phyloP scores from a whole-genome alignment of 2,329 filamentous ascomycete genomes.

The Hypocrella siamensis region DNA sequence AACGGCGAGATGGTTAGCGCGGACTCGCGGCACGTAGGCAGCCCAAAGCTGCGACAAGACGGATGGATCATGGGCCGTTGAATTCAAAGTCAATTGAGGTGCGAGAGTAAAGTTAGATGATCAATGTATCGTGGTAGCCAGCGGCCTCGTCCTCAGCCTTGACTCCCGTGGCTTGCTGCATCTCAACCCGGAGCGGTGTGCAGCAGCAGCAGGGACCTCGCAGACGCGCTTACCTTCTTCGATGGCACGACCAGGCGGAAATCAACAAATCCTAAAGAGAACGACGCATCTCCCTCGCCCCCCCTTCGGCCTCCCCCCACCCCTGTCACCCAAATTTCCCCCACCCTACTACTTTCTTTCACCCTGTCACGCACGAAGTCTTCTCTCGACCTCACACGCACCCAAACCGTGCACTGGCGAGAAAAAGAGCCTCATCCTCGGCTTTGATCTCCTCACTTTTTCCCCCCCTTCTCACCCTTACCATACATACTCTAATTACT shows the following conservation, averaged over 20 bases:
- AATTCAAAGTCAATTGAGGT: too few relatives aligned
- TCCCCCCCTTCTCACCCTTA: conserved; percentile 7
- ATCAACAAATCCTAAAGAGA: conserved; percentile 23
- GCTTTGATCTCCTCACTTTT: conserved; percentile 9
- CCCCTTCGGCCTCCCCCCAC: neutral
- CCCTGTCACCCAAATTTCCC: conserved; percentile 28
- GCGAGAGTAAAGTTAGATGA: too few relatives aligned
- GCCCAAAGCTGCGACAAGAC: too few relatives aligned
- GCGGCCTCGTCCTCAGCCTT: too few relatives aligned
- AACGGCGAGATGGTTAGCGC: too few relatives aligned
- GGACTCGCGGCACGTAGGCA: too few relatives aligned
- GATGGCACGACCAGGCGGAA: conserved; percentile 16
- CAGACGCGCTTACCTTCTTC: conserved; percentile 18
- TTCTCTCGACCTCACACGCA: conserved; percentile 10
- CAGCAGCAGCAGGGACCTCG: conserved; percentile 3
- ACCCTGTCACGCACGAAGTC: conserved; percentile 9
- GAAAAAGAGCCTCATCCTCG: conserved; percentile 4
- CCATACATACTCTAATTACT: conserved; percentile 8
- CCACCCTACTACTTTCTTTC: conserved; percentile 28
- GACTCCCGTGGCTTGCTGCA: too few relatives aligned
- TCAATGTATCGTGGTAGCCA: too few relatives aligned
- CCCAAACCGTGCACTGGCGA: conserved; percentile 6
- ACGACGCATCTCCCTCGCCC: conserved; percentile 6
- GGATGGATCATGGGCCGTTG: too few relatives aligned
- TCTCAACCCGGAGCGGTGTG: too few relatives aligned